Evolutionary conservation across 2,329 filamentous ascomycete genomes (phyloP).

Genomic region (Pseudocercospora macadamiae): DNA sequence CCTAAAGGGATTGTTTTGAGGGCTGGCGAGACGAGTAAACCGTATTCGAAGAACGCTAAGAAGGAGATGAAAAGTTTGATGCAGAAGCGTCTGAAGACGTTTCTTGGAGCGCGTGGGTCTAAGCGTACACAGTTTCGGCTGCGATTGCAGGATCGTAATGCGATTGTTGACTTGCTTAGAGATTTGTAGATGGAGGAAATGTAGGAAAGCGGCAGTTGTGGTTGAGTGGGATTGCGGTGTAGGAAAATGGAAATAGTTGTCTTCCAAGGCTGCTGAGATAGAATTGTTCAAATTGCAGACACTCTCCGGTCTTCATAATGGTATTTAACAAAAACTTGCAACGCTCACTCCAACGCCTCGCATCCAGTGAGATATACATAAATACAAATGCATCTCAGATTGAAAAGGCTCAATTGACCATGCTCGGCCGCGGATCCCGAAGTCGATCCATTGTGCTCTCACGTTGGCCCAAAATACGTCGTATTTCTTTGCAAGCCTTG

Average conservation of each 20-base stretch:
- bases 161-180: not conserved
- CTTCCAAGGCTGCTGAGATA: too few species aligned
- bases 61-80: not conserved
- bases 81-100: not conserved
- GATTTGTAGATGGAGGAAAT: too few species aligned
- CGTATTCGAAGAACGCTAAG: not conserved
- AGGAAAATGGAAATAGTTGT: too few species aligned
- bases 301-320: too few species aligned
- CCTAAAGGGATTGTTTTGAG: not conserved
- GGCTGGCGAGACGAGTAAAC: not conserved
- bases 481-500: conserved; percentile 57
- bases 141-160: not conserved
- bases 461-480: conserved; percentile 45
- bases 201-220: too few species aligned
- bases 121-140: not conserved
- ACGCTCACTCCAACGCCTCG: not conserved
- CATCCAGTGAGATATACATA: too few species aligned
- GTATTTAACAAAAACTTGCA: not conserved
- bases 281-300: too few species aligned
- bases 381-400: not conserved
- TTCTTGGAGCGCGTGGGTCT: not conserved
- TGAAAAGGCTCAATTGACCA: conserved; percentile 19
- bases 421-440: conserved; percentile 19
- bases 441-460: conserved; percentile 7
- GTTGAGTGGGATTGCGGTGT: not conserved